phyloP scores from a whole-genome alignment of 176 grass and related monocot genomes.

The Zizania latifolia region DNA sequence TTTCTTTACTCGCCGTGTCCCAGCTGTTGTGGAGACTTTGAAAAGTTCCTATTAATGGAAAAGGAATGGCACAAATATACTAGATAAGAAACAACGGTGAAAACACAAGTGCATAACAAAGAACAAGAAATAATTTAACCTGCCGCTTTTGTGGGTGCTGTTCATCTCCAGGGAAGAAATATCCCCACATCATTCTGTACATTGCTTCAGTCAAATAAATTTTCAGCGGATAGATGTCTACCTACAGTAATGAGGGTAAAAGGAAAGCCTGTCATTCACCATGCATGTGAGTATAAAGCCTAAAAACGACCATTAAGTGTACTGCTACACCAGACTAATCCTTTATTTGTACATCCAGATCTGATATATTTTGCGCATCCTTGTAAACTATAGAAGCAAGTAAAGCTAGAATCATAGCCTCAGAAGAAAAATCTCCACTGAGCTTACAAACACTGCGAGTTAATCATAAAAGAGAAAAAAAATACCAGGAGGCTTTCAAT shows the following conservation, averaged over 20 bases:
- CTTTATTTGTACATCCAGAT: constrained; percentile 7
- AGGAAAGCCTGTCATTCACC: constrained; percentile 18
- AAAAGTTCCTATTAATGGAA: constrained; percentile 71
- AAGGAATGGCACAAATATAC: background rate
- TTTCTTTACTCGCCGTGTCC: constrained; percentile 76
- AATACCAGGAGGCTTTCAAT: constrained; percentile 80
- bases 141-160: constrained; percentile 85
- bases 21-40: constrained; percentile 90
- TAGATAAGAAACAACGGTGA: constrained; percentile 4
- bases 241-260: constrained; percentile 54
- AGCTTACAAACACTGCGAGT: constrained; percentile 17
- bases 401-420: constrained; percentile 20
- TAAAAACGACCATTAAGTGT: background rate
- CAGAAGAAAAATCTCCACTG: background rate
- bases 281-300: background rate
- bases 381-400: background rate
- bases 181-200: constrained; percentile 97
- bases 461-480: constrained; percentile 12
- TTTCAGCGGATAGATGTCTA: constrained; percentile 95
- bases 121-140: constrained; percentile 42
- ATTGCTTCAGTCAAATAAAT: constrained; percentile 96
- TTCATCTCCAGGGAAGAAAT: constrained; percentile 95
- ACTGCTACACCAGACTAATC: constrained; percentile 2
- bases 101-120: constrained; percentile 26
- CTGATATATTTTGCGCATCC: background rate